These are phyloP conservation scores for Phytophthora gonapodyides DNA, from an alignment of 352 stramenopile species.

Conservation along the genomic window DNA sequence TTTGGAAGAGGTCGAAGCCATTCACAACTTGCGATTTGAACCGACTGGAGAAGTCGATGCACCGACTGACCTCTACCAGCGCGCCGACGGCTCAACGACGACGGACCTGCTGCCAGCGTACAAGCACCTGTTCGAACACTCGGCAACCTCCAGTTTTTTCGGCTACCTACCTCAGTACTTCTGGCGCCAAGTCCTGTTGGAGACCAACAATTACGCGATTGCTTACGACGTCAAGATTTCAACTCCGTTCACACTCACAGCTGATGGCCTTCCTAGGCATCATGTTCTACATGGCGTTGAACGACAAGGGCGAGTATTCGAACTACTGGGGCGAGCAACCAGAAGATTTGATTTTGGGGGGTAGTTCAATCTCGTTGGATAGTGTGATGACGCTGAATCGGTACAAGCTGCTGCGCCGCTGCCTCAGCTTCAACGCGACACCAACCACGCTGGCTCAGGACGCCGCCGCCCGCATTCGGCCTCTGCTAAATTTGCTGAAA, in stretches of 20 bases:
- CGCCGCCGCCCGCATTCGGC: not conserved
- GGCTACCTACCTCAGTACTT: no score
- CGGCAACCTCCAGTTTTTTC: not conserved
- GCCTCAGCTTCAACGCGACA: conserved; percentile 9
- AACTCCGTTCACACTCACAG: not conserved
- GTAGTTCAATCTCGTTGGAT: conserved; percentile 3
- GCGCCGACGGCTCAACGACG: not conserved
- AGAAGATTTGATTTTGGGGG: conserved; percentile 15
- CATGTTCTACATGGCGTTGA: conserved; percentile 8
- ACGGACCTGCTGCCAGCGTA: conserved; percentile 6
- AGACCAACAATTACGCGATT: no score
- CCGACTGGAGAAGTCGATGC: conserved; percentile 6
- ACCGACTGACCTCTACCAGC: conserved; percentile 7
- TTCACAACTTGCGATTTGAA: not conserved
- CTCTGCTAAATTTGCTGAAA: no score
- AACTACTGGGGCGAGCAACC: conserved; percentile 17
- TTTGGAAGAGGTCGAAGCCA: no score
- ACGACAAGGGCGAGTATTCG: conserved; percentile 9
- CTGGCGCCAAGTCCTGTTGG: no score
- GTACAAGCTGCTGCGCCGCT: conserved; percentile 21
- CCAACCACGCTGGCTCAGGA: not conserved
- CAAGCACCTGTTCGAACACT: conserved; percentile 8
- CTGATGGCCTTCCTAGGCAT: conserved; percentile 1
- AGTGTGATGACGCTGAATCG: conserved; percentile 7
- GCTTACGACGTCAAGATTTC: no score